A percentile compares a stretch with the other conserved stretches of the same genome.
Conservation (phyloP, 208 protist species). For the Trypanosoma rangeli region DNA sequence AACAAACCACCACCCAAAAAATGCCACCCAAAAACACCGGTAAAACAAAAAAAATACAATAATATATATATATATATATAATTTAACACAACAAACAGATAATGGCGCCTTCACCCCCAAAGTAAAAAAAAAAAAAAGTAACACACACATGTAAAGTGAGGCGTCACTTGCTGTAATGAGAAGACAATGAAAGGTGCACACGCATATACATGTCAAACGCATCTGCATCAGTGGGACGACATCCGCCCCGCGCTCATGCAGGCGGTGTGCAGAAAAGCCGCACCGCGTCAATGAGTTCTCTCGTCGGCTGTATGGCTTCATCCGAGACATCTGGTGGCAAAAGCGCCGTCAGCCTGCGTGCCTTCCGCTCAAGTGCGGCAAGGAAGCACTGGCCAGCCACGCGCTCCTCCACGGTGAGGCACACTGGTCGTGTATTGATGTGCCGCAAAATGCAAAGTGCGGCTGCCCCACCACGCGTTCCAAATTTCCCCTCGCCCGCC, state of each 20-base stretch:
- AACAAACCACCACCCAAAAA: no score
- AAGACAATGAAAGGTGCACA: slow-evolving; percentile 20
- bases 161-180: neutral
- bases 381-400: slow-evolving; percentile 2
- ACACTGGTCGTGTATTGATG: slow-evolving; percentile 18
- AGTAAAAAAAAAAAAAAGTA: neutral
- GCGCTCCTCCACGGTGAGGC: slow-evolving; percentile 16
- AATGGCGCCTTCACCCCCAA: neutral
- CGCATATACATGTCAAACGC: neutral
- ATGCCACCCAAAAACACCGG: neutral
- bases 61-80: neutral
- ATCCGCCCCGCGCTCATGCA: slow-evolving; percentile 1
- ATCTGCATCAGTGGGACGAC: neutral
- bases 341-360: neutral
- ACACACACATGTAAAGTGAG: slow-evolving; percentile 9
- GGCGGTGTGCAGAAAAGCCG: slow-evolving; percentile 12
- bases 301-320: slow-evolving; percentile 8
- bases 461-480: slow-evolving; percentile 12
- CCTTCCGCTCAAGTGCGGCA: neutral
- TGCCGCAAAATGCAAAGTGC: slow-evolving; percentile 25
- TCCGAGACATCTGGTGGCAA: slow-evolving; percentile 12
- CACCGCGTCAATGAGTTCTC: slow-evolving; percentile 3
- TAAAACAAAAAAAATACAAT: neutral
- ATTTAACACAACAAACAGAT: neutral
- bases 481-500: slow-evolving; percentile 17